Evolutionary conservation across 768 basidiomycete genomes (phyloP).

Genomic region (Strobilomyces dryophilus): DNA sequence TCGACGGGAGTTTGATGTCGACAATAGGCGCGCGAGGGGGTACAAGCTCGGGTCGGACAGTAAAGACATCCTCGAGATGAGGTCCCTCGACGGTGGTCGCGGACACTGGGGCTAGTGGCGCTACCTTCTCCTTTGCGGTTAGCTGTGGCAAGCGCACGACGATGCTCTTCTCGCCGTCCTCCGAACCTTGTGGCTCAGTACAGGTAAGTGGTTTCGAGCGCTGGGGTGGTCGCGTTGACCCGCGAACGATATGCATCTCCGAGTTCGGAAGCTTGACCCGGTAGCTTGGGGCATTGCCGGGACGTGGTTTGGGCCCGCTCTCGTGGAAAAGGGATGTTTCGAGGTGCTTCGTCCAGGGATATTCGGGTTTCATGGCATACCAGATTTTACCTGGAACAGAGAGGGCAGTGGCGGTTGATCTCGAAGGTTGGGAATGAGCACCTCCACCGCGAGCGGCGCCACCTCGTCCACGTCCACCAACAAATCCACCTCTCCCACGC

Average conservation of each 20-base stretch:
- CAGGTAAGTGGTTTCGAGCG: slow-evolving; percentile 15
- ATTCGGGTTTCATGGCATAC: slow-evolving; percentile 75
- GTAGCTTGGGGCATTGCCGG: slow-evolving; percentile 48
- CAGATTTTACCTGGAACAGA: slow-evolving; percentile 48
- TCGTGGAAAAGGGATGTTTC: slow-evolving; percentile 73
- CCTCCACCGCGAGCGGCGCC: slow-evolving; percentile 46
- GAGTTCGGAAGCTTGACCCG: slow-evolving; percentile 63
- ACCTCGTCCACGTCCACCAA: slow-evolving; percentile 40
- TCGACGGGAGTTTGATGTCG: slow-evolving; percentile 25
- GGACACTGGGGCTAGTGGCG: slow-evolving; percentile 5
- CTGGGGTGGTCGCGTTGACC: slow-evolving; percentile 16
- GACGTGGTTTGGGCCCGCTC: slow-evolving; percentile 51
- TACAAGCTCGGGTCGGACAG: slow-evolving; percentile 49
- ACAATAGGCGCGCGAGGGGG: slow-evolving; percentile 24
- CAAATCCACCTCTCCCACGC: slow-evolving; percentile 48
- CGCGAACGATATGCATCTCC: slow-evolving; percentile 41
- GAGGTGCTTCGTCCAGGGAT: slow-evolving; percentile 79
- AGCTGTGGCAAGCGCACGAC: slow-evolving; percentile 54
- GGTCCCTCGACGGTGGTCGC: slow-evolving; percentile 33
- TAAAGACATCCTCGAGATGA: slow-evolving; percentile 53
- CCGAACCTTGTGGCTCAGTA: slow-evolving; percentile 29
- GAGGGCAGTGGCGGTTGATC: slow-evolving; percentile 24
- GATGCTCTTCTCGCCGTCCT: slow-evolving; percentile 43
- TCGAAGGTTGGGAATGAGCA: slow-evolving; percentile 27
- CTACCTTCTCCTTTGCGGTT: slow-evolving; percentile 34